Evolutionary conservation across 495 filamentous ascomycete species (phyloP), one percentile per base, ranked within the genome.

Genomic region (Staphylotrichum tortipilum): DNA sequence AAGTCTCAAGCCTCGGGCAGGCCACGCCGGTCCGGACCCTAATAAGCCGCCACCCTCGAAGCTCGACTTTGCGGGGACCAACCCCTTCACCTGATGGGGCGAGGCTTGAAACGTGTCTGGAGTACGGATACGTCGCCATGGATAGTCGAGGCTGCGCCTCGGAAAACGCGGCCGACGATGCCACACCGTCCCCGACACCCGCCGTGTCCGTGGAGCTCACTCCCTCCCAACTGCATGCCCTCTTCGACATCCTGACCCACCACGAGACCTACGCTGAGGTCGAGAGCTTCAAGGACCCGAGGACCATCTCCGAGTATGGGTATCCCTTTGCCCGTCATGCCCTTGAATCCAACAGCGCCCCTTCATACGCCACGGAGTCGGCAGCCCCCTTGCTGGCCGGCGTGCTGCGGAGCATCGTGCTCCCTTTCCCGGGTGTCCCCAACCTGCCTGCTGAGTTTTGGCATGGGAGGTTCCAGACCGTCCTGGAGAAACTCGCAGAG

Each of bases 161-260:
- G 9, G 26, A 23, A 21, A 10, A 24, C 14, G 31, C 44, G 28
- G 50, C 34, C 4, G 24, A 43, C 12, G 6, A 17, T 5, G 14
- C 19, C 24, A 10, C 9, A 30, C 17, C 10, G 23, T 1, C 30
- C 14, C 9, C 14, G n/a, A 3, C 24, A 8, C 23, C 36, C 21
- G 37, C 30, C 10, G 15, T 49, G 8, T 38, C 57, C 46, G 39
- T 41, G n/a, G 31, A 36, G 11, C 62, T 79, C 39, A 70, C 70
- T n/a, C 55, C 73, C 15, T 43, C 57, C 28, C 81, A 84, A 52
- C 59, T 76, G 28, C 69, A 72, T 52, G 80, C 81, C 21, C 71
- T 86, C 22, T 75, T 85, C 47, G 81, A 86, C 53, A 78, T 85
- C 47, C 73, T 86, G 31, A 79, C 80, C 28, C 81, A 85, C 62